Conservation (phyloP, 768 basidiomycete genomes). For the Auricularia cornea region DNA sequence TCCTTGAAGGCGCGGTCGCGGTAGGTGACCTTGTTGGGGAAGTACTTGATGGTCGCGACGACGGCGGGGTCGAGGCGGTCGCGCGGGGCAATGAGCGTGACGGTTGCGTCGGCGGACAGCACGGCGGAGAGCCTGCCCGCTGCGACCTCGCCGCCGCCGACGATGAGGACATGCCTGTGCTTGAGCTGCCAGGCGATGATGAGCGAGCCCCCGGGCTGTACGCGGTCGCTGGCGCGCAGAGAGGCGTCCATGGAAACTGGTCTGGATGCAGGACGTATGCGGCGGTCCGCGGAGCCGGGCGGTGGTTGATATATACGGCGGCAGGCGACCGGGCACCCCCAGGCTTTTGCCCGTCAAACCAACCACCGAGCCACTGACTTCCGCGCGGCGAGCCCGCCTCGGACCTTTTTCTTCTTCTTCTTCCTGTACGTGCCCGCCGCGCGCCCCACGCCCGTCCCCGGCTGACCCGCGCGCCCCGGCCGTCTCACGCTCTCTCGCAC, state of each 20-base stretch:
- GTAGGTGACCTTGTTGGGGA: slow-evolving; percentile 54
- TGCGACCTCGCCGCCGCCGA: slow-evolving; percentile 92
- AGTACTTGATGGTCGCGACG: slow-evolving; percentile 39
- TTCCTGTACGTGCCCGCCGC: background rate
- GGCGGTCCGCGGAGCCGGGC: no score
- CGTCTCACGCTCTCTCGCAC: background rate
- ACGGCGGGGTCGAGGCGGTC: slow-evolving; percentile 57
- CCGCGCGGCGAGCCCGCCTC: background rate
- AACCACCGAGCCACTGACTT: background rate
- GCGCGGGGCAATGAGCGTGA: slow-evolving; percentile 70
- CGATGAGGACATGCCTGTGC: slow-evolving; percentile 73
- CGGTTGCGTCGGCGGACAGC: slow-evolving; percentile 67
- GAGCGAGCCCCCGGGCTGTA: slow-evolving; percentile 53
- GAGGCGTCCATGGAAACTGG: background rate
- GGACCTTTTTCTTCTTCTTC: slow-evolving; percentile 1
- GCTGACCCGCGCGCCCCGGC: background rate
- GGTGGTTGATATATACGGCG: background rate
- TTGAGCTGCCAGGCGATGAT: slow-evolving; percentile 92
- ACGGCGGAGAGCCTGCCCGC: slow-evolving; percentile 81
- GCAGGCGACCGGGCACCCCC: background rate
- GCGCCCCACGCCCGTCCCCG: background rate
- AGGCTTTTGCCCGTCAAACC: background rate
- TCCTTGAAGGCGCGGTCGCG: slow-evolving; percentile 60
- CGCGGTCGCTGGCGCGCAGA: background rate
- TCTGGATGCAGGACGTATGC: background rate